A percentile compares a stretch with the other conserved stretches of the same genome.
Conservation (phyloP, 2,329 filamentous ascomycete genomes). For the Fusarium siculi region DNA sequence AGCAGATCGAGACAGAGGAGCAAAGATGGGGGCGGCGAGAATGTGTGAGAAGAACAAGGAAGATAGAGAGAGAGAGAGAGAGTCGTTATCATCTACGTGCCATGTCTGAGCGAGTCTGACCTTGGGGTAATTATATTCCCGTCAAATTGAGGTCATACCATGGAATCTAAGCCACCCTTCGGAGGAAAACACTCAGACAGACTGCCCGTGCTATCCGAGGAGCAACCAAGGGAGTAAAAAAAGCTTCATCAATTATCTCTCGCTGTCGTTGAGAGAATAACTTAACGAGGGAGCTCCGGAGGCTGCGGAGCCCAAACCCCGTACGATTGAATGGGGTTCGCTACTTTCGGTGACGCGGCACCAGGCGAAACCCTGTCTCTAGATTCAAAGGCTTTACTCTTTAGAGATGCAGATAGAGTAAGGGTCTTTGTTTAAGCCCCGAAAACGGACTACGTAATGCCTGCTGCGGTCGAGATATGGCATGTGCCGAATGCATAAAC, state of each 20-base stretch:
- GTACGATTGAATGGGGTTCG: constrained; percentile 12
- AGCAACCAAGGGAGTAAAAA: not conserved
- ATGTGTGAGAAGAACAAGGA: not conserved
- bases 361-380: constrained; percentile 12
- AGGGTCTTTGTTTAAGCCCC: constrained; percentile 17
- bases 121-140: constrained; percentile 23
- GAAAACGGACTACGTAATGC: constrained; percentile 29
- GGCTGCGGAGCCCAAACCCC: constrained; percentile 21
- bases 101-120: not conserved
- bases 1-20: constrained; percentile 1
- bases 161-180: constrained; percentile 6
- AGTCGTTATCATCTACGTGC: constrained; percentile 8
- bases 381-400: constrained; percentile 10
- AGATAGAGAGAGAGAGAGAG: not conserved
- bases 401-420: constrained; percentile 13
- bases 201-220: constrained; percentile 19
- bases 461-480: constrained; percentile 1
- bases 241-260: not conserved
- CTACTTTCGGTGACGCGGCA: constrained; percentile 36
- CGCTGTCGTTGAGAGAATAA: not conserved
- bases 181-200: not conserved
- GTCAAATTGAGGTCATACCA: constrained; percentile 12
- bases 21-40: not conserved
- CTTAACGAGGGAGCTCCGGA: constrained; percentile 5
- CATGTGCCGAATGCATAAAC: constrained; percentile 11